Evolutionary conservation across 2,329 filamentous ascomycete species (phyloP), one percentile per base, ranked within the genome.

Genomic region (Cordyceps cicadae): DNA sequence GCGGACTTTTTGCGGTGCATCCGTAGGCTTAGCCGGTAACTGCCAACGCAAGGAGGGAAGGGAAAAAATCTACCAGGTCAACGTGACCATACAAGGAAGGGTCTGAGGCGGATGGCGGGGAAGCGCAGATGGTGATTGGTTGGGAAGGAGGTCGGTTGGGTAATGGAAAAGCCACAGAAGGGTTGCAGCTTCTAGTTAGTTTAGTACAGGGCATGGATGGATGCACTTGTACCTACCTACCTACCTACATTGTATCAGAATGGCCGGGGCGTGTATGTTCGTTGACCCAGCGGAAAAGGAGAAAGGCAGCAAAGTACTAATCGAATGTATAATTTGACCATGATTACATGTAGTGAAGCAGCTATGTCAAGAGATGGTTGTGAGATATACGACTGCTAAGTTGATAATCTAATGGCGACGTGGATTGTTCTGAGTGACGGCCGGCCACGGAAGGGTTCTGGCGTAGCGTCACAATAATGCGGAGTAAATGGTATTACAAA

Each of bases 21-120:
- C 29, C 29, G 29, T 29, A 29, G 6, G 29, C 7, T 29, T 29
- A 29, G 29, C 29, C 29, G 3, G 29, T 29, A 29, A 6, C 29
- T 29, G 29, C 29, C 29, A 29, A 29, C 29, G 29, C 29, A 29
- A 29, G 6, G 29, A 5, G 29, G 6, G 29, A 29, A 29, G 29
- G 7, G 29, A 43, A 48, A 54, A 54, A 60, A 34, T 49, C 43
- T 48, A 53, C 49, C 41, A 24, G 57, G 57, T 54, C 57, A 54
- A 34, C 57, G 57, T 60, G 57, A 60, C 57, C 39, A n/a, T 17
- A 37, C 34, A 59, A 39, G 48, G 48, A 59, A 39, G 48, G 48
- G 11, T n/a, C 41, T 17, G 50, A 26, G 12, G 45, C 19, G 21
- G 54, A 21, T 19, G 26, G 57, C 56, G 37, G 48, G 48, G 46